Evolutionary conservation across 441 rosid genomes (phyloP).

Genomic region (Erodium trifolium): DNA sequence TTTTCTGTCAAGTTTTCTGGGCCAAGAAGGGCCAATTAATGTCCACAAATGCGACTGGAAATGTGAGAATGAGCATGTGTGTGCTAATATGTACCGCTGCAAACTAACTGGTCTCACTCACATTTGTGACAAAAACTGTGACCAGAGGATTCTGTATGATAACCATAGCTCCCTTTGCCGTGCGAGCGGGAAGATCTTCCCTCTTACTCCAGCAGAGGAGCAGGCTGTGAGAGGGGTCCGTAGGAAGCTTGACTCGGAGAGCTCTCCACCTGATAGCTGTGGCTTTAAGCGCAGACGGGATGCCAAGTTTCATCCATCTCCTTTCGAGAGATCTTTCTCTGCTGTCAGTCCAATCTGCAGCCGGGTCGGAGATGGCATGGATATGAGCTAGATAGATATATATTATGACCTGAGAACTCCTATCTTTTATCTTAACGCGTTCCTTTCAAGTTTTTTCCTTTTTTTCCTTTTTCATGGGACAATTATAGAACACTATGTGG

Average conservation of each 20-base stretch:
- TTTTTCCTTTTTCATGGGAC: conserved; percentile 18
- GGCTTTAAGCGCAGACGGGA: conserved; percentile 77
- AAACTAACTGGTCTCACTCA: conserved; percentile 84
- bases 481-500: conserved; percentile 35
- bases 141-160: conserved; percentile 93
- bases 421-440: conserved; percentile 25
- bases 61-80: conserved; percentile 75
- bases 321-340: conserved; percentile 85
- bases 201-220: conserved; percentile 63
- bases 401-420: conserved; percentile 25
- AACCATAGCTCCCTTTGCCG: conserved; percentile 85
- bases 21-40: conserved; percentile 56
- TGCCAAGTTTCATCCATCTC: conserved; percentile 68
- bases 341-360: conserved; percentile 84
- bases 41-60: conserved; percentile 87
- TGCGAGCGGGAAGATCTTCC: conserved; percentile 67
- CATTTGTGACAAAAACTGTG: conserved; percentile 96
- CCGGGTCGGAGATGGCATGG: conserved; percentile 92
- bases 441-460: conserved; percentile 23
- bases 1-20: conserved; percentile 75
- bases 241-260: conserved; percentile 81
- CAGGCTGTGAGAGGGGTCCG: conserved; percentile 89
- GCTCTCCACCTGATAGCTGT: conserved; percentile 55
- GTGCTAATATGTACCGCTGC: conserved; percentile 86
- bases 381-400: conserved; percentile 58